A percentile compares a stretch with the other conserved stretches of the same genome.
These are phyloP conservation scores for Candida boidinii DNA, from an alignment of 805 yeast genomes.

Conservation along the genomic window DNA sequence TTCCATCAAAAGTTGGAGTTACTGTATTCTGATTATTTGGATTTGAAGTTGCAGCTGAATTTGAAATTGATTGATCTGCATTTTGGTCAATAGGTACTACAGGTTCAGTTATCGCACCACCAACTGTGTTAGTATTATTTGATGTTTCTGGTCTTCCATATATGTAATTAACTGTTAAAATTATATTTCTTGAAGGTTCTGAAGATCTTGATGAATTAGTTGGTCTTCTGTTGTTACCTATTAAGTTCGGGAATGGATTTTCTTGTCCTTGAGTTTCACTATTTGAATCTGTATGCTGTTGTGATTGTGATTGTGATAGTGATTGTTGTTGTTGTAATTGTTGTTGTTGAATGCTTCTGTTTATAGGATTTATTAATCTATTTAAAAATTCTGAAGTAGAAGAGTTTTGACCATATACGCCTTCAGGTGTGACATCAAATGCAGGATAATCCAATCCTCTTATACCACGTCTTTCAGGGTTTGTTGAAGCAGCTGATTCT, in stretches of 20 bases:
- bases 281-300: background rate
- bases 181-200: slow-evolving; percentile 27
- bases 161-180: slow-evolving; percentile 31
- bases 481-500: background rate
- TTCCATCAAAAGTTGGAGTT: too few relatives aligned
- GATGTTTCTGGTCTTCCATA: slow-evolving; percentile 17
- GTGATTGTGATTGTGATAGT: background rate
- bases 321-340: background rate
- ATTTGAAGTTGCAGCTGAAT: too few relatives aligned
- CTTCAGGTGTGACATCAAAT: slow-evolving; percentile 25
- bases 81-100: slow-evolving; percentile 8
- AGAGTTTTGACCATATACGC: slow-evolving; percentile 19
- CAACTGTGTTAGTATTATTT: too few relatives aligned
- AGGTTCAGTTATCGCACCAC: too few relatives aligned
- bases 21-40: too few relatives aligned
- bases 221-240: background rate
- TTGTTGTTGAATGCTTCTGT: background rate
- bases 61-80: too few relatives aligned
- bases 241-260: background rate
- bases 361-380: background rate
- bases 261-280: background rate
- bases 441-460: slow-evolving; percentile 28
- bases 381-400: background rate
- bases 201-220: background rate
- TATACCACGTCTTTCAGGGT: slow-evolving; percentile 9